A percentile compares a stretch with the other conserved stretches of the same genome.
Conservation (phyloP, 2,329 filamentous ascomycete genomes). For the Amauroascus niger region DNA sequence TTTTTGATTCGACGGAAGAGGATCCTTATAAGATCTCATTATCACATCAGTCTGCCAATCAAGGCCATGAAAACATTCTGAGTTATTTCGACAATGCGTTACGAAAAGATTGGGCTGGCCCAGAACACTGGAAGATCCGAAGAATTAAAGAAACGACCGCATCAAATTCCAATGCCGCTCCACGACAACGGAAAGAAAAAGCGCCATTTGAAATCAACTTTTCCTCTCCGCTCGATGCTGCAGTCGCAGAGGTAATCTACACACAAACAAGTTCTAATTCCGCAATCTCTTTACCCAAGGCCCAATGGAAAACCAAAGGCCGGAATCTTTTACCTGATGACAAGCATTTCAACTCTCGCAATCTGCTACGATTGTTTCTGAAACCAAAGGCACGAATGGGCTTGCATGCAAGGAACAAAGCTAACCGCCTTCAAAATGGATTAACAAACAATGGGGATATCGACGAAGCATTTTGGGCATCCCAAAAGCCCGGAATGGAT, state of each 20-base stretch:
- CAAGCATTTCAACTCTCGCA: slow-evolving; percentile 94
- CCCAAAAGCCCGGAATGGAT: slow-evolving; percentile 47
- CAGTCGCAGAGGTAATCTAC: slow-evolving; percentile 66
- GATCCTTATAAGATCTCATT: slow-evolving; percentile 73
- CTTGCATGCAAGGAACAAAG: slow-evolving; percentile 49
- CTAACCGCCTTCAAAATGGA: slow-evolving; percentile 34
- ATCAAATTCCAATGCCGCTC: slow-evolving; percentile 31
- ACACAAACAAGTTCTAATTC: slow-evolving; percentile 71
- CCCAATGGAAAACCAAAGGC: slow-evolving; percentile 90
- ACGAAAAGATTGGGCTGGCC: slow-evolving; percentile 94
- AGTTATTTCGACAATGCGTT: slow-evolving; percentile 94
- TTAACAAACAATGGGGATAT: slow-evolving; percentile 63
- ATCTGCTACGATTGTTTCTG: slow-evolving; percentile 79
- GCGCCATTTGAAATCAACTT: slow-evolving; percentile 96
- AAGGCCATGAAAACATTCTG: slow-evolving; percentile 83
- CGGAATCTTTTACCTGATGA: slow-evolving; percentile 91
- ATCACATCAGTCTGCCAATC: slow-evolving; percentile 57
- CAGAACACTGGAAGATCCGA: slow-evolving; percentile 96
- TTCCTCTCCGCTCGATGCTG: slow-evolving; percentile 58
- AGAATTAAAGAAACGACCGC: slow-evolving; percentile 74
- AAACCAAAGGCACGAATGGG: slow-evolving; percentile 86
- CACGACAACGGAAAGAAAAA: slow-evolving; percentile 77
- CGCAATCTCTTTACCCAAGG: slow-evolving; percentile 76
- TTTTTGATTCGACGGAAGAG: slow-evolving; percentile 39
- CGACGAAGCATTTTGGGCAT: slow-evolving; percentile 93